Base-by-base conservation (phyloP, 1,139 yeast genomes). In the Suhomyces panamericanus region DNA sequence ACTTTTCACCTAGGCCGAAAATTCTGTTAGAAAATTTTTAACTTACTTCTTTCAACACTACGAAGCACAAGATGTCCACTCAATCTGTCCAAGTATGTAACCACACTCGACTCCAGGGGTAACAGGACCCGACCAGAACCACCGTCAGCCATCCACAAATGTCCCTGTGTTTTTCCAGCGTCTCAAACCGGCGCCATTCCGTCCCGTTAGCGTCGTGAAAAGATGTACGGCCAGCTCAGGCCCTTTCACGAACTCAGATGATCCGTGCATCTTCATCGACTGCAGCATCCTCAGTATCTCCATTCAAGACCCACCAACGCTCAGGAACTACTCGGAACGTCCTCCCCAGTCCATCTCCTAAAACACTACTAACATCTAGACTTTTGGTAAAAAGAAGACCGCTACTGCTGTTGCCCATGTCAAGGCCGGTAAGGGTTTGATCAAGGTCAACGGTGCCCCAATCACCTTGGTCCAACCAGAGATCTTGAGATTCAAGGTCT, bases 351-450 rank as follows among this genome's bases (percentile, higher is more conserved):
- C 29, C 29, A 4, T 11, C n/a, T 10, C 8, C 12, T 6, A 4
- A n/a, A 3, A 12, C 29, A 26, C 34, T 44, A 70, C 77, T 69
- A 47, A 40, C 44, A 36, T 53, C 44, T 74, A 89, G 96, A 91
- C 98, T 78, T 93, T 93, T 81, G 99, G 99, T 81, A 93, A 93
- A 85, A 93, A 93, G 93, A 93, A 88, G 85, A 87, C 96, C 74
- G 99, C 99, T 70, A 93, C 99, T 70, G 99, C 99, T 73, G 99
- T 93, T 73, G 99, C 99, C 78, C 96, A 89, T 80, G 96, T 93
- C 69, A 91, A 90, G 83, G 93, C 95, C 80, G 98, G 99, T 79
- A 88, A 87, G 81, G 98, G 99, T 80, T 87, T 93, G 76, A 86
- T 93, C 81, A 93, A 93, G 85, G 95, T 93, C 67, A 93, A 93